Evolutionary conservation across 2,329 filamentous ascomycete genomes (phyloP).

Genomic region (Alternaria longipes): DNA sequence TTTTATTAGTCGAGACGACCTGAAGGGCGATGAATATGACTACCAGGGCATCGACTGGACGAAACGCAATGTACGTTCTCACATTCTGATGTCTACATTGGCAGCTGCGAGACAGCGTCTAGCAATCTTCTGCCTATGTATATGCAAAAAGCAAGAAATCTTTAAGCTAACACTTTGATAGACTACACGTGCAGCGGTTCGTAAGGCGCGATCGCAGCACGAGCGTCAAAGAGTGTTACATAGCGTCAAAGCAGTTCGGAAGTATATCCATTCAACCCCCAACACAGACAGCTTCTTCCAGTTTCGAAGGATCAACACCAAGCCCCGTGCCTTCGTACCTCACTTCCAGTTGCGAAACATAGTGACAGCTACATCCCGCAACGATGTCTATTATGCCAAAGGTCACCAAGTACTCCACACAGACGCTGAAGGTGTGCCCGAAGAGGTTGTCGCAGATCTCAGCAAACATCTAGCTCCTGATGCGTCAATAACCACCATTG

Average conservation of each 20-base stretch:
- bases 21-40: constrained; percentile 48
- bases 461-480: constrained; percentile 51
- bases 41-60: constrained; percentile 53
- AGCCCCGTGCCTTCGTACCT: constrained; percentile 60
- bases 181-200: constrained; percentile 36
- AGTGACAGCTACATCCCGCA: constrained; percentile 62
- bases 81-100: neutral
- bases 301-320: constrained; percentile 60
- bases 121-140: neutral
- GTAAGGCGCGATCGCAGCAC: constrained; percentile 35
- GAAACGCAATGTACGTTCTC: constrained; percentile 26
- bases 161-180: neutral
- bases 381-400: constrained; percentile 64
- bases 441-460: constrained; percentile 60
- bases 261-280: constrained; percentile 39
- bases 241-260: constrained; percentile 27
- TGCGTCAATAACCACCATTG: constrained; percentile 62
- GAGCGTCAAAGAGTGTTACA: constrained; percentile 33
- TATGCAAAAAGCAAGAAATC: neutral
- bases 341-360: constrained; percentile 70
- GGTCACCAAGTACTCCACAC: constrained; percentile 60
- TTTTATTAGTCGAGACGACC: constrained; percentile 42
- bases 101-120: neutral
- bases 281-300: constrained; percentile 58
- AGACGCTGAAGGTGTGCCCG: constrained; percentile 55